Percentiles rank a stretch among this genome's conserved stretches.
phyloP scores from a whole-genome alignment of 2,329 filamentous ascomycete species.

The Monilinia polystroma region DNA sequence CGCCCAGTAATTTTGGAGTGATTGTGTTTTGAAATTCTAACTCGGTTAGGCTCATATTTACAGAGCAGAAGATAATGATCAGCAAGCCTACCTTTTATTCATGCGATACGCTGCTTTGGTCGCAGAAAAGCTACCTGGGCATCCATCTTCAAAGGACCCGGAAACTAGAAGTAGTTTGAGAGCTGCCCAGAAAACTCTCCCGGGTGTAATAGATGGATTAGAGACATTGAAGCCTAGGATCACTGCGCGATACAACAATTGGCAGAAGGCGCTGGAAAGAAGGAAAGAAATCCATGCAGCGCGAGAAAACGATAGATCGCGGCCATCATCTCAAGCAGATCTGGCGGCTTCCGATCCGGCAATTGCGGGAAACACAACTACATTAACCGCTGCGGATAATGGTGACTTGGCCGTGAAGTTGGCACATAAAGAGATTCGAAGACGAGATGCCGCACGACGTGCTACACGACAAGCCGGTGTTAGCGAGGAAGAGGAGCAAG shows the following conservation, averaged over 20 bases:
- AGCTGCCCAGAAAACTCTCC: slow-evolving; percentile 60
- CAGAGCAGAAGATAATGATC: slow-evolving; percentile 78
- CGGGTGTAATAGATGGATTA: slow-evolving; percentile 54
- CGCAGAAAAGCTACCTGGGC: slow-evolving; percentile 68
- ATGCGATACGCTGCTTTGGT: slow-evolving; percentile 87
- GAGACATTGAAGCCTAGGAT: slow-evolving; percentile 80
- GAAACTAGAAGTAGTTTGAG: slow-evolving; percentile 55
- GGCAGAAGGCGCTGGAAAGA: slow-evolving; percentile 53
- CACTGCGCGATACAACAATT: slow-evolving; percentile 66
- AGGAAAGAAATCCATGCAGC: slow-evolving; percentile 37
- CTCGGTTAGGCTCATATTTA: slow-evolving; percentile 73
- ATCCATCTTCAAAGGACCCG: slow-evolving; percentile 71
- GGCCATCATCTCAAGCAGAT: slow-evolving; percentile 25
- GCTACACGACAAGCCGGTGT: slow-evolving; percentile 58
- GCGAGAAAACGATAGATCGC: slow-evolving; percentile 23
- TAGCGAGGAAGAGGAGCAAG: slow-evolving; percentile 56
- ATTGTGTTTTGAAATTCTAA: slow-evolving; percentile 19
- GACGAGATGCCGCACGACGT: slow-evolving; percentile 62
- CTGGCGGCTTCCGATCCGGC: slow-evolving; percentile 59
- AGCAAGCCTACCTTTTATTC: slow-evolving; percentile 87
- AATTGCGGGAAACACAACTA: slow-evolving; percentile 55
- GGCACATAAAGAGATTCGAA: slow-evolving; percentile 68
- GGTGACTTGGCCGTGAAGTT: slow-evolving; percentile 74
- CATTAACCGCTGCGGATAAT: slow-evolving; percentile 69
- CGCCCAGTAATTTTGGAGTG: neutral